Evolutionary conservation across 2,329 filamentous ascomycete genomes (phyloP).

Genomic region (Scedosporium boydii): DNA sequence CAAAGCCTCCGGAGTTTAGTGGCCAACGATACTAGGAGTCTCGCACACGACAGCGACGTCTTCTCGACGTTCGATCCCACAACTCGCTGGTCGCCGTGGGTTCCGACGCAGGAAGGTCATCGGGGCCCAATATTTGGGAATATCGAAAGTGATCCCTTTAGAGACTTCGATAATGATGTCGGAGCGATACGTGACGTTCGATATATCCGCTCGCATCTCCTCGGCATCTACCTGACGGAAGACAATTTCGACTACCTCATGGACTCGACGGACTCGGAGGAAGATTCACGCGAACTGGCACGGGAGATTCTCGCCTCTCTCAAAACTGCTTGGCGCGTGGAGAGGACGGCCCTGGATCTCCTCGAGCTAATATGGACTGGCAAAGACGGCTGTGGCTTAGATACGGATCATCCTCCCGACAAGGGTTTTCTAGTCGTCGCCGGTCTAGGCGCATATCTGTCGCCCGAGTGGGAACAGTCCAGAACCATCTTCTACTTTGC

Average conservation of each 20-base stretch:
- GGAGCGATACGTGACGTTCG: neutral
- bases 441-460: neutral
- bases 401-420: neutral
- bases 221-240: neutral
- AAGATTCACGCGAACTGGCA: neutral
- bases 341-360: neutral
- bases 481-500: neutral
- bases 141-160: neutral
- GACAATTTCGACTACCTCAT: neutral
- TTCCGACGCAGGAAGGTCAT: neutral
- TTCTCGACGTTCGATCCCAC: neutral
- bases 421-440: neutral
- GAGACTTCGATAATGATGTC: neutral
- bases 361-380: neutral
- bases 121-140: neutral
- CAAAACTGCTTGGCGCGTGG: neutral
- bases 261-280: neutral
- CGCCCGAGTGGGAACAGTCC: neutral
- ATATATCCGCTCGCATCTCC: neutral
- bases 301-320: neutral
- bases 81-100: neutral
- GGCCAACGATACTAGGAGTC: neutral
- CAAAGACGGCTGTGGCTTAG: neutral
- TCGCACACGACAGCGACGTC: neutral
- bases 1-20: conserved; percentile 1